Evolutionary conservation across 768 basidiomycete genomes (phyloP).

Genomic region (Boletus tylopilopsis): DNA sequence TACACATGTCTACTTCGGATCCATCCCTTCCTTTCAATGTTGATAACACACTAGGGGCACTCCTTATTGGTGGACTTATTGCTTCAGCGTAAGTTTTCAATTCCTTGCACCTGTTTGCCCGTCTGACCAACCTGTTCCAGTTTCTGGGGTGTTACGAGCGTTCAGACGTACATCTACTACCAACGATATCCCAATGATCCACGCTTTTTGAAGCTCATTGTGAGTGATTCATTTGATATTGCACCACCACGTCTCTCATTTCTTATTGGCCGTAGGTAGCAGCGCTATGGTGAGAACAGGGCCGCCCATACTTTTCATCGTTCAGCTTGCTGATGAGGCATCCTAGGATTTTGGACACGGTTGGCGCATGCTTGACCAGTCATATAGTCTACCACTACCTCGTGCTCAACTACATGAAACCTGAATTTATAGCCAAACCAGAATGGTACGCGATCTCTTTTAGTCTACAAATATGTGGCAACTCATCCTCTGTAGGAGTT

Average conservation of each 20-base stretch:
- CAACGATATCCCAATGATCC: slow-evolving; percentile 34
- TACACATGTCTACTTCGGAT: slow-evolving; percentile 9
- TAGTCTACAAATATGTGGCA: not conserved
- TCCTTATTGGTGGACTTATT: slow-evolving; percentile 50
- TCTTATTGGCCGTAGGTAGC: slow-evolving; percentile 33
- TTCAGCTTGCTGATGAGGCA: not conserved
- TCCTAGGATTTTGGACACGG: slow-evolving; percentile 46
- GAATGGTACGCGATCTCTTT: slow-evolving; percentile 39
- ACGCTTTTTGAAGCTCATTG: slow-evolving; percentile 35
- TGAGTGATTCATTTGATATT: slow-evolving; percentile 18
- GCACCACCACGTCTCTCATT: slow-evolving; percentile 1
- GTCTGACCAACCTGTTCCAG: slow-evolving; percentile 26
- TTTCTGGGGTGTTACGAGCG: slow-evolving; percentile 57
- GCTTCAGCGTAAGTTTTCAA: slow-evolving; percentile 45
- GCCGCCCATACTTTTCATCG: not conserved
- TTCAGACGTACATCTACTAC: slow-evolving; percentile 53
- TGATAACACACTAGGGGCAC: slow-evolving; percentile 48
- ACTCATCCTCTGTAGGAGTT: slow-evolving; percentile 37
- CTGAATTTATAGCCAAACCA: slow-evolving; percentile 38
- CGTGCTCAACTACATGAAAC: slow-evolving; percentile 51
- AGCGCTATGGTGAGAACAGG: slow-evolving; percentile 11
- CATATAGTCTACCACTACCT: slow-evolving; percentile 60
- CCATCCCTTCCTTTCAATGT: slow-evolving; percentile 31
- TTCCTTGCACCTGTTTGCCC: not conserved
- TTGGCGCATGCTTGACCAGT: slow-evolving; percentile 48